Evolutionary conservation across 495 filamentous ascomycete species (phyloP).

Genomic region (Ascobolus immersus): DNA sequence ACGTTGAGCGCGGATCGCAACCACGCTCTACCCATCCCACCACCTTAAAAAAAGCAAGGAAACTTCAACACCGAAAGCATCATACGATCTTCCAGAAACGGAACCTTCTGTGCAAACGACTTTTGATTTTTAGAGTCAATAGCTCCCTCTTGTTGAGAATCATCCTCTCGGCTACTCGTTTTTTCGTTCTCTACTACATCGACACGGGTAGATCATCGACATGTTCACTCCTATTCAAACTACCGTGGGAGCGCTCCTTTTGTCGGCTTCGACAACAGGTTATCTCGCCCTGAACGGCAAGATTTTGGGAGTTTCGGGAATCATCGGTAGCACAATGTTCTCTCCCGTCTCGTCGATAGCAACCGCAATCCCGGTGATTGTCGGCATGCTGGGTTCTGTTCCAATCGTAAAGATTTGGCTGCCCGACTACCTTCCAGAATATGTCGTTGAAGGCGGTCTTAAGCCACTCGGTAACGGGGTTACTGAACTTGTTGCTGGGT

Average conservation of each 20-base stretch:
- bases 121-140: too few relatives aligned
- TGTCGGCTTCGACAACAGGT: constrained; percentile 27
- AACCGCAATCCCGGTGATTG: constrained; percentile 25
- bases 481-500: constrained; percentile 19
- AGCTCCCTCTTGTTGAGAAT: too few relatives aligned
- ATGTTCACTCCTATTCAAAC: constrained; percentile 33
- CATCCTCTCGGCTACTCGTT: too few relatives aligned
- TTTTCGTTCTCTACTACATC: too few relatives aligned
- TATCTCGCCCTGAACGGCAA: constrained; percentile 30
- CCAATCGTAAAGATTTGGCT: too few relatives aligned
- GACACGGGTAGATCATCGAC: too few relatives aligned
- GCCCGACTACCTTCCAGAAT: constrained; percentile 20
- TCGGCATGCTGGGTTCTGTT: constrained; percentile 24
- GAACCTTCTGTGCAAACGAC: too few relatives aligned
- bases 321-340: constrained; percentile 20
- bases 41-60: too few relatives aligned
- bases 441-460: constrained; percentile 21
- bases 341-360: constrained; percentile 3
- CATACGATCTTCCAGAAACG: too few relatives aligned
- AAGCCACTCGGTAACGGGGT: constrained; percentile 21
- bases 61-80: too few relatives aligned
- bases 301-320: constrained; percentile 29
- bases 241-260: constrained; percentile 27
- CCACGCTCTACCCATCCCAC: too few relatives aligned
- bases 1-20: too few relatives aligned